Evolutionary conservation across 2,329 filamentous ascomycete species (phyloP), one percentile per base, ranked within the genome.

Genomic region (Stagonosporopsis vannaccii): DNA sequence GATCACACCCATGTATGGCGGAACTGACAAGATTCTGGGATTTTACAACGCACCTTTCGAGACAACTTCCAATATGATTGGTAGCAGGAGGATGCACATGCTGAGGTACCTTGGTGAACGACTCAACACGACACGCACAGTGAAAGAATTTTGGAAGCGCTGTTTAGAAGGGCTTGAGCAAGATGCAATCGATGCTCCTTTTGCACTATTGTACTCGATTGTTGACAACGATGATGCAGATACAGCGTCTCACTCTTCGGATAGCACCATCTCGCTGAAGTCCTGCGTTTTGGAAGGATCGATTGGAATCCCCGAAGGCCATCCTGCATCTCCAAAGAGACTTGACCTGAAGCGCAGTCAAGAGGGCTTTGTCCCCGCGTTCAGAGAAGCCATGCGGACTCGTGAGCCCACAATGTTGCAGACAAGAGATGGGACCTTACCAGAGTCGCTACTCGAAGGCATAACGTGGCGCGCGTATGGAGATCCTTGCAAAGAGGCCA

Each of bases 111-210:
- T 80, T 4, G 72, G 72, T 2, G 77, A 78, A 36, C 66, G 66
- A 62, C 36, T 75, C 63, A 62, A 73, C 12, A 59, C 65, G 26
- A 67, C 65, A 32, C 64, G 64, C 44, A 70, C 66, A 1, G 66
- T 67, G 9, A 71, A 69, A 37, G 64, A 77, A 2, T 78, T 84
- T 35, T 85, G 82, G 80, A 73, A 74, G 47, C 79, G 77, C 66
- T 78, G 83, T 25, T 61, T 84, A 11, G 80, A 83, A 36, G 80
- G 80, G 1, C 60, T 83, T 11, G 77, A 80, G 56, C 75, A 78
- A 15, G 73, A 73, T 36, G 58, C 63, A 12, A 65, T 68, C 25
- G 72, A 74, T 25, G 53, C 74, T 6, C 70, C 70, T 2, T 75
- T 75, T 46, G 69, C 71, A 11, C 50, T 75, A 1, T 46, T 75